Conservation (phyloP, 1,139 yeast species). For the Yamadazyma dushanensis region DNA sequence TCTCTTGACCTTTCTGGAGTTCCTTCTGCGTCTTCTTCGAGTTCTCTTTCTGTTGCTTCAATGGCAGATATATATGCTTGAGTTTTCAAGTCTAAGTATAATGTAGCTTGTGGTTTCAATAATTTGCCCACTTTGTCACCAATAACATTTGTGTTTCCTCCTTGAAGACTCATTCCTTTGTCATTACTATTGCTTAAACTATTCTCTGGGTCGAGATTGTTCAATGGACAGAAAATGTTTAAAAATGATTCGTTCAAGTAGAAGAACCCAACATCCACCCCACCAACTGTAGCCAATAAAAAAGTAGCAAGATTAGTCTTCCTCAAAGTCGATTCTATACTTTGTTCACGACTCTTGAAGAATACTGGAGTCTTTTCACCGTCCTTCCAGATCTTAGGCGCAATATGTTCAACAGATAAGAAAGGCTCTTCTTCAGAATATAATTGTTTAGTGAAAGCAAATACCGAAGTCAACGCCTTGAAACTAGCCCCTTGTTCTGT, state of each 20-base stretch:
- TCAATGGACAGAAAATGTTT: constrained; percentile 77
- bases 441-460: constrained; percentile 68
- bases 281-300: constrained; percentile 78
- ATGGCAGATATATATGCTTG: constrained; percentile 92
- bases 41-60: constrained; percentile 68
- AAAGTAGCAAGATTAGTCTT: constrained; percentile 88
- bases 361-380: constrained; percentile 60
- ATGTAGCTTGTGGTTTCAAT: constrained; percentile 74
- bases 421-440: constrained; percentile 71
- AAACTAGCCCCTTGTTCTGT: constrained; percentile 74
- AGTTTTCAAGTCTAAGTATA: constrained; percentile 84
- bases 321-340: constrained; percentile 68
- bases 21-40: constrained; percentile 67
- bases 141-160: constrained; percentile 36
- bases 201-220: constrained; percentile 43
- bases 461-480: constrained; percentile 67
- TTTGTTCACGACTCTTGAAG: constrained; percentile 60
- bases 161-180: constrained; percentile 35
- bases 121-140: constrained; percentile 56
- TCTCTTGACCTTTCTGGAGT: constrained; percentile 61
- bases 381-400: constrained; percentile 67
- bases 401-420: constrained; percentile 57
- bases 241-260: constrained; percentile 80
- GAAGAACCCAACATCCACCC: constrained; percentile 84
- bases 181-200: constrained; percentile 41